These are phyloP conservation scores for Helotiales sp. DNA, from an alignment of 2,329 filamentous ascomycete species.

Conservation along the genomic window DNA sequence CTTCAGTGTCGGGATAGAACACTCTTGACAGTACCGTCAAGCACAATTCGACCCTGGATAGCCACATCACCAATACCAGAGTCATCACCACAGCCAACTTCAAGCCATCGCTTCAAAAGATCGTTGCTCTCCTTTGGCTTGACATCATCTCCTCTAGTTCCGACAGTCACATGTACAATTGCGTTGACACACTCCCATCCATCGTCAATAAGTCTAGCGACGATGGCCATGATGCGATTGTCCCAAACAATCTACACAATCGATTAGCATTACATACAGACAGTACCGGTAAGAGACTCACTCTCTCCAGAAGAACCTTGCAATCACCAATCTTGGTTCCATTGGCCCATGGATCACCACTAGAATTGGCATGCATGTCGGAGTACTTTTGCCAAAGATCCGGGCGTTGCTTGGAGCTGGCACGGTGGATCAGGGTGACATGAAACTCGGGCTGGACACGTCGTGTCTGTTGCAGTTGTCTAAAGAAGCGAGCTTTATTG, in stretches of 20 bases:
- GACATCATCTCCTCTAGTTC: conserved; percentile 70
- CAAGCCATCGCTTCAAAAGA: conserved; percentile 73
- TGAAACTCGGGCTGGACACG: conserved; percentile 88
- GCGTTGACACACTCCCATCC: conserved; percentile 72
- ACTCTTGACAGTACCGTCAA: conserved; percentile 33
- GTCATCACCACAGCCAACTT: conserved; percentile 46
- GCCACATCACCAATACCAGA: conserved; percentile 33
- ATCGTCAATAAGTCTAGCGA: conserved; percentile 69
- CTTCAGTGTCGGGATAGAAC: conserved; percentile 24
- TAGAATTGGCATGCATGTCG: conserved; percentile 51
- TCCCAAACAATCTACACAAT: conserved; percentile 72
- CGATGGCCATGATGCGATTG: conserved; percentile 84
- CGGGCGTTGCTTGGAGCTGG: conserved; percentile 57
- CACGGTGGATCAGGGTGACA: conserved; percentile 88
- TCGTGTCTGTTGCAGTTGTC: conserved; percentile 68
- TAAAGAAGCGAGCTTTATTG: conserved; percentile 67
- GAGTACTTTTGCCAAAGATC: conserved; percentile 76
- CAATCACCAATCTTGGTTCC: conserved; percentile 62
- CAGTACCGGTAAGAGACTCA: conserved; percentile 33
- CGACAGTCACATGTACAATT: conserved; percentile 85
- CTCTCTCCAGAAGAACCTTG: conserved; percentile 62
- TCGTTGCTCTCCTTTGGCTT: conserved; percentile 97
- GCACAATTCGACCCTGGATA: conserved; percentile 27
- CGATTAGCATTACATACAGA: conserved; percentile 3
- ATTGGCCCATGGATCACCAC: conserved; percentile 34